Conservation (phyloP, 2,329 filamentous ascomycete genomes). For the Aspergillus terreus region DNA sequence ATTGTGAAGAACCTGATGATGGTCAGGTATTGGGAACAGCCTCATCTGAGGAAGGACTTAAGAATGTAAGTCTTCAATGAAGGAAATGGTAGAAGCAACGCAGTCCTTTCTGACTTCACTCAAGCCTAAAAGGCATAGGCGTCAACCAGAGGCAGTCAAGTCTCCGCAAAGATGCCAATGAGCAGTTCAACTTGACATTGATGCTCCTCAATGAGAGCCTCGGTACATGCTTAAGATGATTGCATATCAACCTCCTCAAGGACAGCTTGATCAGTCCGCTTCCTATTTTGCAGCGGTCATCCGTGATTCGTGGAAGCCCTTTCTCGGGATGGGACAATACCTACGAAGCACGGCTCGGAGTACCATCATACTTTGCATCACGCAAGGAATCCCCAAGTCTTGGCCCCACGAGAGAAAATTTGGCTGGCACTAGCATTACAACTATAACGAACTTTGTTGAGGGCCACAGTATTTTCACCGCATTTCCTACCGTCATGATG, state of each 20-base stretch:
- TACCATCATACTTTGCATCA: no score
- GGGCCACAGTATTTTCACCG: no score
- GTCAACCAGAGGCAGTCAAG: conserved; percentile 22
- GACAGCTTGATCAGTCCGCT: no score
- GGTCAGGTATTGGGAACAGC: conserved; percentile 42
- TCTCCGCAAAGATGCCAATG: conserved; percentile 32
- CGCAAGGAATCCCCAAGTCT: no score
- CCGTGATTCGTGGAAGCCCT: no score
- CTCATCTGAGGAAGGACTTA: conserved; percentile 25
- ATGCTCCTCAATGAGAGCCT: conserved; percentile 47
- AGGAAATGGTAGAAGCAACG: background rate
- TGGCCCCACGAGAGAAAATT: no score
- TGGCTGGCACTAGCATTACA: no score
- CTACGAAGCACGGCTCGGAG: no score
- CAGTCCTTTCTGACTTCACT: conserved; percentile 11
- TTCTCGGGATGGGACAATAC: no score
- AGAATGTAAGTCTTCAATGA: conserved; percentile 26
- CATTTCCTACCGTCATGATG: no score
- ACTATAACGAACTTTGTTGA: no score
- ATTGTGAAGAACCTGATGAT: conserved; percentile 45
- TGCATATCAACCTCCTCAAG: background rate
- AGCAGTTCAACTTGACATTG: conserved; percentile 44
- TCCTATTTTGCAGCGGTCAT: no score
- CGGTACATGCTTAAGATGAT: conserved; percentile 39
- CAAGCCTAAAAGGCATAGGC: conserved; percentile 27